phyloP scores from a whole-genome alignment of 2,329 filamentous ascomycete species.

The Aureobasidium sp. region DNA sequence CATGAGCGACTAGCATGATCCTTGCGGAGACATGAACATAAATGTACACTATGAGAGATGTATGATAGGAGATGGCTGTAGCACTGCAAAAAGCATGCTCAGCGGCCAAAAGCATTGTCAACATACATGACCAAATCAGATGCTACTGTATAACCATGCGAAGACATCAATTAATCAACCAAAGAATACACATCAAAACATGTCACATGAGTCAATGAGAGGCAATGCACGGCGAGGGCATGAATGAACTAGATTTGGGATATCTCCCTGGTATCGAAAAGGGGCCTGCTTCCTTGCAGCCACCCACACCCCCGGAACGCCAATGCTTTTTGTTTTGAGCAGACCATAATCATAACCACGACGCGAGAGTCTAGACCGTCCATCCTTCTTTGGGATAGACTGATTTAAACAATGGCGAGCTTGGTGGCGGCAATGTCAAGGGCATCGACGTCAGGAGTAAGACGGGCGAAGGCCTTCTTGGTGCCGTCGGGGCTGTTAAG shows the following conservation, averaged over 20 bases:
- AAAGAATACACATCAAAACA: no score
- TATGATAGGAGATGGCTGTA: not conserved
- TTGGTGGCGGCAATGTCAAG: slow-evolving; percentile 99
- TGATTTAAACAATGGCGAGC: slow-evolving; percentile 83
- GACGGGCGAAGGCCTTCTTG: slow-evolving; percentile 98
- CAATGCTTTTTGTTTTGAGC: slow-evolving; percentile 12
- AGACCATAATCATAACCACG: slow-evolving; percentile 9
- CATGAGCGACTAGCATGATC: not conserved
- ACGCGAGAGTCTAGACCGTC: not conserved
- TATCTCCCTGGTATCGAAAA: slow-evolving; percentile 7
- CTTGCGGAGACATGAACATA: not conserved
- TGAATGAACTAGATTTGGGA: slow-evolving; percentile 11
- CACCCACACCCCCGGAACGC: slow-evolving; percentile 9
- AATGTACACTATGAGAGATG: slow-evolving; percentile 6
- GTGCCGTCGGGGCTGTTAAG: slow-evolving; percentile 71
- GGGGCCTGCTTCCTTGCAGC: slow-evolving; percentile 12
- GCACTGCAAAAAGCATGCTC: not conserved
- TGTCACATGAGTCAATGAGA: not conserved
- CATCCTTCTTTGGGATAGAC: not conserved
- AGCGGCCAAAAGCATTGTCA: not conserved
- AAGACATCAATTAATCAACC: not conserved
- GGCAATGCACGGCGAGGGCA: slow-evolving; percentile 9
- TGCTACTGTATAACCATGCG: not conserved
- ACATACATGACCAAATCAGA: not conserved
- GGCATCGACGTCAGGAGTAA: slow-evolving; percentile 94